Conservation (phyloP, 441 rosid genomes). For the Theobroma grandiflorum region DNA sequence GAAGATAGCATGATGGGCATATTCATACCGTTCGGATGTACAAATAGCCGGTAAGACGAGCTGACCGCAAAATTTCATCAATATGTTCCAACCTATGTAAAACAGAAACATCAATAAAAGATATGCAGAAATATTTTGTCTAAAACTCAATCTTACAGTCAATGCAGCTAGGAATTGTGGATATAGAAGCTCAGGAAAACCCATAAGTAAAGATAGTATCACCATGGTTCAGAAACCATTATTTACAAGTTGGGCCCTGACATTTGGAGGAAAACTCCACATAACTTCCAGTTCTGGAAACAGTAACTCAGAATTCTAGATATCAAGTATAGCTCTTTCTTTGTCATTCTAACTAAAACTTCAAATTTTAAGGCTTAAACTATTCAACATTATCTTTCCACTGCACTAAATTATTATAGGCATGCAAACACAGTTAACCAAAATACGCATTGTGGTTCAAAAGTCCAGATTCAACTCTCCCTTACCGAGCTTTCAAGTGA, state of each 20-base stretch:
- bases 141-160: neutral
- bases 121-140: neutral
- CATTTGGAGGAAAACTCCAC: neutral
- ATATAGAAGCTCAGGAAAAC: slow-evolving; percentile 10
- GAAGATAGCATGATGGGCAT: slow-evolving; percentile 28
- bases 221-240: neutral
- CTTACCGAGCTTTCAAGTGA: slow-evolving; percentile 90
- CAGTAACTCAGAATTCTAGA: neutral
- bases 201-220: neutral
- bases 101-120: slow-evolving; percentile 15
- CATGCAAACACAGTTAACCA: neutral
- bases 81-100: slow-evolving; percentile 85
- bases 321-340: neutral
- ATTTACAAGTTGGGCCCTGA: neutral
- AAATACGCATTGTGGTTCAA: neutral
- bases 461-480: slow-evolving; percentile 26
- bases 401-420: neutral
- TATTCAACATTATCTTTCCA: neutral
- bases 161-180: neutral
- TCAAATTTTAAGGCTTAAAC: neutral
- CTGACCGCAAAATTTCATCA: slow-evolving; percentile 88
- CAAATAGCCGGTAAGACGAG: slow-evolving; percentile 86
- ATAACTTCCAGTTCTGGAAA: neutral
- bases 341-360: neutral
- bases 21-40: slow-evolving; percentile 73